Base-by-base conservation (phyloP, 2,329 filamentous ascomycete species). In the Phialophora chinensis region DNA sequence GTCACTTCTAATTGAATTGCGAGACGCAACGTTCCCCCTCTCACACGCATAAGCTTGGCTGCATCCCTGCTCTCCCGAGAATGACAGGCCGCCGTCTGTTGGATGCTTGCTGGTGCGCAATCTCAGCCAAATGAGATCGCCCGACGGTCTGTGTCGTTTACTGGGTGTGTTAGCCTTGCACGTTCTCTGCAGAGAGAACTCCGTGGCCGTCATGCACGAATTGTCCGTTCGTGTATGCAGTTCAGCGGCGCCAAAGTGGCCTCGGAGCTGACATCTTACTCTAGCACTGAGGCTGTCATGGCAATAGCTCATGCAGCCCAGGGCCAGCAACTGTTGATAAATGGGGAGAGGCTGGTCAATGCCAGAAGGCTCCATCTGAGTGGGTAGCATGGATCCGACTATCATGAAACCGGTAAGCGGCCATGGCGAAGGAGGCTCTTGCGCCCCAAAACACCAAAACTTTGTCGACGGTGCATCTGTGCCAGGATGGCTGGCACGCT, bases 401-500 rank as follows among this genome's bases (percentile, higher is more conserved):
- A 63, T 53, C 63, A 47, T 63, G 62, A 65, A 68, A 63, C 59
- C 47, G 60, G 66, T 59, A 60, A 65, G 62, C 50, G 62, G 63
- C 38, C 59, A 59, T 50, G 47, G 57, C 42, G 50, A 50, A 67
- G 66, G 66, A 68, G 66, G 66, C 66, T 68, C 62, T 62, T 47
- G 63, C 66, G 62, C 54, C 62, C 66, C 44, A 68, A 64, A 50
- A 49, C 50, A 52, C 54, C 53, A 42, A 64, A 58, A n/a, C 44
- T 47, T 53, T 60, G 57, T 64, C 52, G 60, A 57, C 8, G 56
- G 49, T 27, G 57, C 47, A 64, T 61, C 31, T 54, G 38, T 65
- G 56, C 62, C 54, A 65, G 66, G 66, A 68, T 68, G 66, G 66
- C 66, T 65, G 66, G 66, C 60, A 63, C 49, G 59, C 60, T 31